These are phyloP conservation scores for Pichia sp. DNA, from an alignment of 1,139 yeast genomes.

Conservation along the genomic window DNA sequence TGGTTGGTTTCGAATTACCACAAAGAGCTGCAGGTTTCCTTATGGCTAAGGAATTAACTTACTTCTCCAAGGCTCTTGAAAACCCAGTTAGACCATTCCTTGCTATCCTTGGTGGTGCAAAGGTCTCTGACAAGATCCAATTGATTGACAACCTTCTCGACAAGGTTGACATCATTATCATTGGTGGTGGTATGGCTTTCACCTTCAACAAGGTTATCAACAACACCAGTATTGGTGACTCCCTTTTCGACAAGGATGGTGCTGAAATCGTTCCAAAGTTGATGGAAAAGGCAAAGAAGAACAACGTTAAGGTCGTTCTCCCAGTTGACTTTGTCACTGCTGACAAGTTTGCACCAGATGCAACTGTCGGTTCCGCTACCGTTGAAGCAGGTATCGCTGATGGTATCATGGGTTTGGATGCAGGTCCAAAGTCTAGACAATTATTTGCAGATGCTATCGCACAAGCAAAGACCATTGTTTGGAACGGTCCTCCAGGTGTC, in stretches of 20 bases:
- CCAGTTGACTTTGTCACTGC: conserved; percentile 95
- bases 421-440: conserved; percentile 80
- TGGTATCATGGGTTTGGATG: conserved; percentile 90
- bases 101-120: conserved; percentile 98
- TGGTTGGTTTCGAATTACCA: conserved; percentile 91
- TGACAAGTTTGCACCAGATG: conserved; percentile 88
- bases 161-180: conserved; percentile 85
- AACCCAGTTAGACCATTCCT: conserved; percentile 95
- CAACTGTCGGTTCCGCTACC: conserved; percentile 71
- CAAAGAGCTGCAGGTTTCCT: conserved; percentile 97
- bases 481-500: conserved; percentile 99
- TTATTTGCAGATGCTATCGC: conserved; percentile 74
- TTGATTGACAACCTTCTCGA: conserved; percentile 93
- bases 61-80: conserved; percentile 96
- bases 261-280: conserved; percentile 86
- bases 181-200: conserved; percentile 99
- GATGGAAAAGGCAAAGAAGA: conserved; percentile 90
- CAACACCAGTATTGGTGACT: conserved; percentile 78
- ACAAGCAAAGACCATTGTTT: conserved; percentile 91
- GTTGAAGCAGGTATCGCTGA: conserved; percentile 88
- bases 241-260: conserved; percentile 87
- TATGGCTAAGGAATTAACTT: conserved; percentile 91
- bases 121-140: conserved; percentile 96
- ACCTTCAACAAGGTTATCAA: conserved; percentile 92
- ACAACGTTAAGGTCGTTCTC: conserved; percentile 82